Evolutionary conservation across 2,329 filamentous ascomycete genomes (phyloP).

Genomic region (Fusarium duplospermum): DNA sequence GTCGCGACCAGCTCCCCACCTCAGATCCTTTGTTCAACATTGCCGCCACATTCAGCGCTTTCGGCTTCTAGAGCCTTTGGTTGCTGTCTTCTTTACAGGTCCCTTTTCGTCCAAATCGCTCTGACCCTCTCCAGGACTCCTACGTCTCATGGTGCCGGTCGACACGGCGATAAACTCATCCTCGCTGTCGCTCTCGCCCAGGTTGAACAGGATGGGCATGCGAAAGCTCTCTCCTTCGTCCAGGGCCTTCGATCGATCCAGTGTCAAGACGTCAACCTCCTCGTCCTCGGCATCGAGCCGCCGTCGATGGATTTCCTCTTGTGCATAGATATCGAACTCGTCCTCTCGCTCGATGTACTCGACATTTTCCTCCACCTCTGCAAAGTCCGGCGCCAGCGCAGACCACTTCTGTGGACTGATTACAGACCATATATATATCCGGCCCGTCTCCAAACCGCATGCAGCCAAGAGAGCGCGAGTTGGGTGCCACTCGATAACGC

Average conservation of each 20-base stretch:
- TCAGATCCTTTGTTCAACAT: conserved; percentile 5
- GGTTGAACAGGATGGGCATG: conserved; percentile 93
- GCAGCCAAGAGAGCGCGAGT: conserved; percentile 87
- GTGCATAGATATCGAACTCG: conserved; percentile 97
- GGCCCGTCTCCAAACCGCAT: conserved; percentile 90
- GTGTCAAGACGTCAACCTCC: conserved; percentile 87
- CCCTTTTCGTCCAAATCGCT: conserved; percentile 64
- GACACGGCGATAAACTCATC: conserved; percentile 81
- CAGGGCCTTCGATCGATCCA: conserved; percentile 74
- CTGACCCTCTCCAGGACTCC: conserved; percentile 80
- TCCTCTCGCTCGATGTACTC: conserved; percentile 96
- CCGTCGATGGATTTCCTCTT: conserved; percentile 93
- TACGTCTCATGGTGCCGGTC: conserved; percentile 85
- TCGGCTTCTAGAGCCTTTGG: conserved; percentile 55
- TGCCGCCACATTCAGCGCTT: conserved; percentile 41
- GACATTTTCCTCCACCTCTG: conserved; percentile 97
- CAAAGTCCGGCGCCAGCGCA: conserved; percentile 94
- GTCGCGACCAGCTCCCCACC: background rate
- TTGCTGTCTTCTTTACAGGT: conserved; percentile 53
- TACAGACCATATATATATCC: conserved; percentile 96
- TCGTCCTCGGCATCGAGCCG: conserved; percentile 93
- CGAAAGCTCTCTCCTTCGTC: conserved; percentile 75
- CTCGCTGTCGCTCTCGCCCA: conserved; percentile 94
- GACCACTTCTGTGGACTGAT: conserved; percentile 97
- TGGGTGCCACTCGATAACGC: conserved; percentile 97